These are phyloP conservation scores for Colletotrichum magnum DNA, from an alignment of 2,329 filamentous ascomycete genomes.

Conservation along the genomic window DNA sequence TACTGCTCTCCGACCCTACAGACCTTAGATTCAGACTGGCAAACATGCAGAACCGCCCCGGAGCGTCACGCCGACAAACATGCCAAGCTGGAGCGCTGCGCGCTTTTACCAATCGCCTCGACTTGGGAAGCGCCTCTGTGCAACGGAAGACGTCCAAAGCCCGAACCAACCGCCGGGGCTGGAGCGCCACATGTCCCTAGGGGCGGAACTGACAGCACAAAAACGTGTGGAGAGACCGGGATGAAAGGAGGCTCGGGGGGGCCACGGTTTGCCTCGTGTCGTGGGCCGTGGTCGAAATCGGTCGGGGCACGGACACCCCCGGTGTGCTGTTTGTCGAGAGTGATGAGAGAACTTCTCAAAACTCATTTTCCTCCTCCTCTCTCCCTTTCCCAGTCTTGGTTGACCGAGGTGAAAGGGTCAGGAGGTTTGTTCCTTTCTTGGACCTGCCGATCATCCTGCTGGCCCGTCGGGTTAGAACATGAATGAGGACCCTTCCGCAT, in stretches of 20 bases:
- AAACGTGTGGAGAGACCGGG: slow-evolving; percentile 32
- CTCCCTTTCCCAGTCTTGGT: not conserved
- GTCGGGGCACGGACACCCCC: slow-evolving; percentile 15
- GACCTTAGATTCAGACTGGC: not conserved
- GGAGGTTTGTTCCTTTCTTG: slow-evolving; percentile 8
- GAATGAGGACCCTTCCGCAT: no score
- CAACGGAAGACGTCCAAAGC: not conserved
- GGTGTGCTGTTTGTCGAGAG: slow-evolving; percentile 9
- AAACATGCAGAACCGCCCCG: not conserved
- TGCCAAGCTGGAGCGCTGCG: not conserved
- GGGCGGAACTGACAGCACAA: slow-evolving; percentile 26
- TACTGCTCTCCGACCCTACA: not conserved
- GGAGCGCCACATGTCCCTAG: slow-evolving; percentile 16
- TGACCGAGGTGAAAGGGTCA: slow-evolving; percentile 26
- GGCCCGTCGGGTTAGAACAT: no score
- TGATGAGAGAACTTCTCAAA: slow-evolving; percentile 14
- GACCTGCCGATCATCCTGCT: not conserved
- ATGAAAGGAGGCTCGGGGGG: slow-evolving; percentile 26
- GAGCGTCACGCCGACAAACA: not conserved
- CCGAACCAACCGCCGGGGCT: slow-evolving; percentile 10
- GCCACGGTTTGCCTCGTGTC: slow-evolving; percentile 25
- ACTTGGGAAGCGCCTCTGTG: not conserved
- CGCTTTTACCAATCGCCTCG: not conserved
- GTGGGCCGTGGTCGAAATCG: not conserved
- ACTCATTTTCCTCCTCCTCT: not conserved